Base-by-base conservation (phyloP, 805 yeast genomes). In the Sungouiozyma intestinalis region DNA sequence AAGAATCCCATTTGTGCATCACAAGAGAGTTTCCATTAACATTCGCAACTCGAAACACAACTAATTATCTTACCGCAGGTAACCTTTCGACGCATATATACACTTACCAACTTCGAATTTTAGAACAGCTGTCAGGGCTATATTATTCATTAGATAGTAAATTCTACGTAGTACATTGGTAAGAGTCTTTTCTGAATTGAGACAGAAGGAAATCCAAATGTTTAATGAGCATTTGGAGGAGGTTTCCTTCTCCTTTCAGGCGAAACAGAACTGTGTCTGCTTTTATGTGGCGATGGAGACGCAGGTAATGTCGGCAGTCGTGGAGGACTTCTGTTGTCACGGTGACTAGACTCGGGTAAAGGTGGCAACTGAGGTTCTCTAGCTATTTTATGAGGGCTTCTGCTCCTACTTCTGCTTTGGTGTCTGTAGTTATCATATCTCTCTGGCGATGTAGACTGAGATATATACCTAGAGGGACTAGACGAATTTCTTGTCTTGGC, bases 301-400 rank as follows among this genome's bases (percentile, higher is more conserved):
- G 31, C 27, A 6, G 51, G 54, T 18, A 48, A 36, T 14, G 51
- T 39, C 4, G 55, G 57, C 13, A 50, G 38, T n/a, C 37, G 40
- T 16, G 55, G 53, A 13, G 48, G 44, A 27, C 36, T 15, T 8
- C 7, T 17, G 20, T 17, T 35, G n/a, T 8, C 37, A 40, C 1
- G 41, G 17, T n/a, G 15, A 7, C 18, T 21, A 7, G n/a, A 4
- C 4, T 21, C 14, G 9, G 62, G 62, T 14, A 58, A 41, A 2
- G 53, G 51, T 8, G 63, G 63, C n/a, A 56, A 38, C 6, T 53
- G 48, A 3, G 58, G 59, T 31, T 53, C 53, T 16, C 35, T 32
- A 13, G 36, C 24, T 1, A 43, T 19, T 19, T 48, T 47, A 31
- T 46, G 42, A 4, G 34, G 33, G 18, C 40, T 38, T 33, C 35